These are phyloP conservation scores for Solanum sejunctum DNA, from an alignment of 257 asterid genomes.

Conservation along the genomic window DNA sequence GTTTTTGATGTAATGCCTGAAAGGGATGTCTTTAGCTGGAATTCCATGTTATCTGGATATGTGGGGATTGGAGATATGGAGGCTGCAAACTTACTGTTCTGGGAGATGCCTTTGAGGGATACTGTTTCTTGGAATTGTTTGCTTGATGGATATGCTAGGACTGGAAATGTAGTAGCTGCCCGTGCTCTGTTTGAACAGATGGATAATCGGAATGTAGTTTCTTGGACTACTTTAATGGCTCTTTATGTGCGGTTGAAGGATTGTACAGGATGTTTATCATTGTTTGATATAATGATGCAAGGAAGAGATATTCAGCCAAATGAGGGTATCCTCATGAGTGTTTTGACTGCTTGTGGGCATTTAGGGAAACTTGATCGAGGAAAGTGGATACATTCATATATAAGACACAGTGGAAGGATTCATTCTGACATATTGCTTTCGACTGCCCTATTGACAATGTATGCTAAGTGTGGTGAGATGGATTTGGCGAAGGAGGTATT, in stretches of 20 bases:
- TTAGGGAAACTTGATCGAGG: constrained; percentile 27
- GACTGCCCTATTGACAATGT: constrained; percentile 24
- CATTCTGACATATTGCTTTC: constrained; percentile 19
- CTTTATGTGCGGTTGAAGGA: constrained; percentile 22
- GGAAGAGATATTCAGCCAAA: constrained; percentile 18
- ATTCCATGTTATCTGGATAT: constrained; percentile 24
- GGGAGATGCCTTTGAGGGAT: constrained; percentile 9
- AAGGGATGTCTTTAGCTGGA: constrained; percentile 29
- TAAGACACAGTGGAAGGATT: constrained; percentile 4
- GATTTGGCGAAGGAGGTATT: constrained; percentile 24
- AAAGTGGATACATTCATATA: constrained; percentile 21
- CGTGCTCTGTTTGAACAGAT: constrained; percentile 19
- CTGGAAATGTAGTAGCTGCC: constrained; percentile 12
- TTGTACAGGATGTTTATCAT: constrained; percentile 9
- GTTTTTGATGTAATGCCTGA: constrained; percentile 18
- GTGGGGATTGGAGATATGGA: constrained; percentile 15
- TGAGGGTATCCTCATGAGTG: constrained; percentile 28
- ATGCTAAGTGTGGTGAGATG: constrained; percentile 20
- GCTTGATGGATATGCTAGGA: constrained; percentile 22
- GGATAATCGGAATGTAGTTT: constrained; percentile 15
- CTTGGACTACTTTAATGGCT: constrained; percentile 30
- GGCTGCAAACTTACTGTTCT: constrained; percentile 16
- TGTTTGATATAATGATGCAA: constrained; percentile 24
- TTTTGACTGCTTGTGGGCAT: constrained; percentile 26
- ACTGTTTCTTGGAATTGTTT: constrained; percentile 29